phyloP scores from a whole-genome alignment of 768 basidiomycete genomes.

The Trametes sanguinea region DNA sequence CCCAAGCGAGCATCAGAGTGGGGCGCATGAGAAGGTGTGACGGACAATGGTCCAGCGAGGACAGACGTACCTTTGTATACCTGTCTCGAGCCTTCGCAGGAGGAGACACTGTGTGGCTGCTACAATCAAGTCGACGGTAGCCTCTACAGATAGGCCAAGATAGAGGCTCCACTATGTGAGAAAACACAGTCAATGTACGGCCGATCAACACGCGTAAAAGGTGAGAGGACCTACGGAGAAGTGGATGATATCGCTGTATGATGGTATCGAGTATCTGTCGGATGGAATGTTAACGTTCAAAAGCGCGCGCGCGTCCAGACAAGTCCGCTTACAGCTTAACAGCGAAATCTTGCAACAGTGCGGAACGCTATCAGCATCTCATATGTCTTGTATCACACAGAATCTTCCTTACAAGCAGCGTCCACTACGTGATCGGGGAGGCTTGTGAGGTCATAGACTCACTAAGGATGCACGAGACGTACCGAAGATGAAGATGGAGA shows the following conservation, averaged over 20 bases:
- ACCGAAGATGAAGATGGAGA: slow-evolving; percentile 9
- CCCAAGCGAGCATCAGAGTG: background rate
- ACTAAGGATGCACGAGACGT: background rate
- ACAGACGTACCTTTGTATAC: slow-evolving; percentile 16
- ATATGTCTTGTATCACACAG: too few relatives aligned
- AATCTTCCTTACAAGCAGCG: background rate
- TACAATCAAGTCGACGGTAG: slow-evolving; percentile 11
- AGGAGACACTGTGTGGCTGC: slow-evolving; percentile 20
- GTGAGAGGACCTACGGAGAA: slow-evolving; percentile 11
- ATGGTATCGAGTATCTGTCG: slow-evolving; percentile 9
- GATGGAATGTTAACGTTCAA: background rate
- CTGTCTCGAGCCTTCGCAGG: slow-evolving; percentile 17
- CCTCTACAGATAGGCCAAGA: slow-evolving; percentile 20
- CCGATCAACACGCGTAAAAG: too few relatives aligned
- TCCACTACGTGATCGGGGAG: background rate
- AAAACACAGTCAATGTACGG: background rate
- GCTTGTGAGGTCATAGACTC: too few relatives aligned
- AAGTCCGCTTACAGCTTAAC: background rate
- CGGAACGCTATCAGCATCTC: background rate
- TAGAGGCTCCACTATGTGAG: slow-evolving; percentile 22
- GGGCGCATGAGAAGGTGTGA: background rate
- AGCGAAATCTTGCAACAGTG: background rate
- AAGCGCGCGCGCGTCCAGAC: background rate
- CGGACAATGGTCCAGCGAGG: background rate
- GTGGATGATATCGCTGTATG: slow-evolving; percentile 3